phyloP scores from a whole-genome alignment of 345 rosid species.

The Eutrema heterophyllum region DNA sequence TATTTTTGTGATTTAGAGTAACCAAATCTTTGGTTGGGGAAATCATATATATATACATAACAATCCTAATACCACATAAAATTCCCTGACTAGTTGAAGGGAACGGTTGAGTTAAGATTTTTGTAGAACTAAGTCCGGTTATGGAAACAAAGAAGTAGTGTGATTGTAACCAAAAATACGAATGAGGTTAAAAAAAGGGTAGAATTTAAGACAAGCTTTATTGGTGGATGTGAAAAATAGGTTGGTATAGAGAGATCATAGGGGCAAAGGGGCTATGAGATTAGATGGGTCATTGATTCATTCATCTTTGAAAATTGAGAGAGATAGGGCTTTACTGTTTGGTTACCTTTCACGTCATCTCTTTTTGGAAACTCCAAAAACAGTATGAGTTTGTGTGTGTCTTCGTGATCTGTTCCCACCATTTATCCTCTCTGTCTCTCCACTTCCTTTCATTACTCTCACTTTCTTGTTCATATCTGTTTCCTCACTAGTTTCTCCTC shows the following conservation, averaged over 20 bases:
- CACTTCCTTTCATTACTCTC: constrained; percentile 26
- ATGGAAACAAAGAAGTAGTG: constrained; percentile 14
- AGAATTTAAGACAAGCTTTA: constrained; percentile 20
- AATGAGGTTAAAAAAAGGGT: constrained; percentile 19
- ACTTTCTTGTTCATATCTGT: constrained; percentile 21
- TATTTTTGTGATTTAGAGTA: not conserved
- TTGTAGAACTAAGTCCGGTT: not conserved
- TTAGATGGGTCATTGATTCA: constrained; percentile 29
- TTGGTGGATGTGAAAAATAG: constrained; percentile 22
- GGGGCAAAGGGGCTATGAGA: constrained; percentile 27
- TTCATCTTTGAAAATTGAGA: constrained; percentile 29
- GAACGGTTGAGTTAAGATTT: not conserved
- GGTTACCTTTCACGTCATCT: constrained; percentile 36
- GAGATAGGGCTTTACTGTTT: constrained; percentile 19
- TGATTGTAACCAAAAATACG: constrained; percentile 18
- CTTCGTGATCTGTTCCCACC: constrained; percentile 35
- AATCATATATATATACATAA: not conserved
- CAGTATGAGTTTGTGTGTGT: constrained; percentile 30
- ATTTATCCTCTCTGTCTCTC: constrained; percentile 35
- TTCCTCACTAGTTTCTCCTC: constrained; percentile 9
- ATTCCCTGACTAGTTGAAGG: not conserved
- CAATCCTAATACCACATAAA: not conserved
- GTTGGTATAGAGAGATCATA: constrained; percentile 3
- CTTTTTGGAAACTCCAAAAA: constrained; percentile 33
- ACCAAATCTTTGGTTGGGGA: not conserved